Percentiles rank a stretch among this genome's conserved stretches.
phyloP scores from a whole-genome alignment of 2,329 filamentous ascomycete genomes.

The Curvularia lunata region DNA sequence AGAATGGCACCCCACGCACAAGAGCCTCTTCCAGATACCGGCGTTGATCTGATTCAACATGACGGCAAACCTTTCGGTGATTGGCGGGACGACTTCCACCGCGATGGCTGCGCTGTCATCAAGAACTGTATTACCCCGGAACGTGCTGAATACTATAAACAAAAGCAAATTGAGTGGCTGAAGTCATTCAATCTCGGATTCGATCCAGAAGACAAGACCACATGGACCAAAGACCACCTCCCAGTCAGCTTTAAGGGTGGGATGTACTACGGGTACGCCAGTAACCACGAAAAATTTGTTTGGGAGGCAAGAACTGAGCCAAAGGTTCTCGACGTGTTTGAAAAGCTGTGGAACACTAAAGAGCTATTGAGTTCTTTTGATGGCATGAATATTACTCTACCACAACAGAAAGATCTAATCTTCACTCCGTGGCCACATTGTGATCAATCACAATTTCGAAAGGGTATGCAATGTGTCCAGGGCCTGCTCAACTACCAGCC shows the following conservation, averaged over 20 bases:
- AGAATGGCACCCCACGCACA: slow-evolving; percentile 28
- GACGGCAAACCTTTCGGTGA: slow-evolving; percentile 21
- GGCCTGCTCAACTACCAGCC: slow-evolving; percentile 55
- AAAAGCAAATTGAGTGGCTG: slow-evolving; percentile 53
- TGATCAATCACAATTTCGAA: slow-evolving; percentile 50
- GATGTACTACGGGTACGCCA: slow-evolving; percentile 52
- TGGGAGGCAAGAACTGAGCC: slow-evolving; percentile 48
- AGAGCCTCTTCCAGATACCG: slow-evolving; percentile 22
- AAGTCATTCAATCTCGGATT: slow-evolving; percentile 53
- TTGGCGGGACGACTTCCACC: slow-evolving; percentile 44
- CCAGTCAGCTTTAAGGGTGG: slow-evolving; percentile 53
- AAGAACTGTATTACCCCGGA: slow-evolving; percentile 51
- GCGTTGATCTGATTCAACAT: slow-evolving; percentile 25
- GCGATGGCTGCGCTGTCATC: slow-evolving; percentile 52
- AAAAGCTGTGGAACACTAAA: slow-evolving; percentile 40
- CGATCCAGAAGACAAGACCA: slow-evolving; percentile 42
- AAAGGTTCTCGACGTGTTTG: slow-evolving; percentile 47
- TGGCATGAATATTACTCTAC: slow-evolving; percentile 50
- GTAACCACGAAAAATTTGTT: slow-evolving; percentile 51
- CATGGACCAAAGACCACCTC: slow-evolving; percentile 48
- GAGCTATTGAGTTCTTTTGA: slow-evolving; percentile 51
- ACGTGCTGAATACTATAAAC: slow-evolving; percentile 49
- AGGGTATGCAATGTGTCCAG: slow-evolving; percentile 53
- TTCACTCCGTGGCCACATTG: slow-evolving; percentile 49
- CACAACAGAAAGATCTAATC: slow-evolving; percentile 40